Conservation (phyloP, 108 stramenopile species). For the Pseudonitzschia multistriata region DNA sequence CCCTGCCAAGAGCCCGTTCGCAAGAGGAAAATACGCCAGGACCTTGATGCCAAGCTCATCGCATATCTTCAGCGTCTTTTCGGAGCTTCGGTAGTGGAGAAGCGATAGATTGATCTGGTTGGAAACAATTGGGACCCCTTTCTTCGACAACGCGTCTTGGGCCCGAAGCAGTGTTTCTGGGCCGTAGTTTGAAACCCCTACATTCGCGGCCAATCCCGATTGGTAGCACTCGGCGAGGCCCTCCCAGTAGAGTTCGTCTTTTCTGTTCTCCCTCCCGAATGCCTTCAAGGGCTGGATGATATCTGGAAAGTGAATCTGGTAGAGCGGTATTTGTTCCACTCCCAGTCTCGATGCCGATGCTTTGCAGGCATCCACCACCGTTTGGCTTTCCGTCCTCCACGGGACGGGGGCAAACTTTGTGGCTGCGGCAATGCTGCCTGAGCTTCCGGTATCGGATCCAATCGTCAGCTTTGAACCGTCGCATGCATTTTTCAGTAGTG, state of each 20-base stretch:
- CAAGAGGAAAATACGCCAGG: conserved; percentile 67
- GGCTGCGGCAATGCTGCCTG: background rate
- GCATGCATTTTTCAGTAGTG: background rate
- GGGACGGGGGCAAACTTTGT: conserved; percentile 5
- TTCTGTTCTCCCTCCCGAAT: background rate
- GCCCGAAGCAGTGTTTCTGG: conserved; percentile 69
- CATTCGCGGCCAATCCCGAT: conserved; percentile 60
- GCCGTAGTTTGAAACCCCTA: conserved; percentile 73
- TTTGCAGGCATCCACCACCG: conserved; percentile 9
- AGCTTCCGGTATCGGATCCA: background rate
- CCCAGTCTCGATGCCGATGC: conserved; percentile 2
- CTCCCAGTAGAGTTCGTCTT: conserved; percentile 4
- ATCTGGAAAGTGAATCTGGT: conserved; percentile 8
- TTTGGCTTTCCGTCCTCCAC: background rate
- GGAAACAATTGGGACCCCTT: conserved; percentile 50
- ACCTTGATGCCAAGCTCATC: conserved; percentile 57
- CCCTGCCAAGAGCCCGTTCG: conserved; percentile 67
- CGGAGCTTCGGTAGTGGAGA: conserved; percentile 58
- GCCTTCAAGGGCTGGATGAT: background rate
- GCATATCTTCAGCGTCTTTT: conserved; percentile 59
- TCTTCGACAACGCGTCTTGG: conserved; percentile 52
- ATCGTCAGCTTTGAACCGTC: background rate
- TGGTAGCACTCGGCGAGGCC: conserved; percentile 21
- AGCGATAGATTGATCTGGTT: conserved; percentile 77
- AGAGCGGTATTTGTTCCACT: conserved; percentile 6